Evolutionary conservation across 306 rosid genomes (phyloP).

Genomic region (Ceratonia siliqua): DNA sequence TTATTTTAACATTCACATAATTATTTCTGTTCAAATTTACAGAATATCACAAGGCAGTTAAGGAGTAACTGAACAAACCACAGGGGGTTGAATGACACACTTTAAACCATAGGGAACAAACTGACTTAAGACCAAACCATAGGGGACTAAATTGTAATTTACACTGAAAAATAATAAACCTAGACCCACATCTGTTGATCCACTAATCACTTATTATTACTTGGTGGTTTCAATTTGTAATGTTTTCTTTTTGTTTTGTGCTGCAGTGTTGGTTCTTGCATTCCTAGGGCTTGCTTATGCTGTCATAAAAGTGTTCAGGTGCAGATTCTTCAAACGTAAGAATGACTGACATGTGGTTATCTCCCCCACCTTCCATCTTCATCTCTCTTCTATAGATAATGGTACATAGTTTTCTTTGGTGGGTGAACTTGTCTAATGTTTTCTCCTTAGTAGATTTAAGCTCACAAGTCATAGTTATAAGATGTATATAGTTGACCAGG

Average conservation of each 20-base stretch:
- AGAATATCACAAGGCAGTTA: no score
- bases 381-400: neutral
- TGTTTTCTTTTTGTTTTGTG: neutral
- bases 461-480: conserved; percentile 27
- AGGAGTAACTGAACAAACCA: no score
- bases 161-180: no score
- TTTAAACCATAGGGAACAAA: no score
- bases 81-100: no score
- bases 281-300: conserved; percentile 28
- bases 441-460: conserved; percentile 29
- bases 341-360: conserved; percentile 35
- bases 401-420: no score
- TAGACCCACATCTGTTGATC: conserved; percentile 5
- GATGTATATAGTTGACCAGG: conserved; percentile 24
- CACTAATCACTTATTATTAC: neutral
- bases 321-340: conserved; percentile 39
- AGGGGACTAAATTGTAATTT: no score
- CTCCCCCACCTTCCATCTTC: neutral
- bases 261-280: conserved; percentile 44
- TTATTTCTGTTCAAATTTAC: no score
- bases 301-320: conserved; percentile 1
- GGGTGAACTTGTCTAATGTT: conserved; percentile 20
- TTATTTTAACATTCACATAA: no score
- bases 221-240: neutral
- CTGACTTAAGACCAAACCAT: no score